phyloP scores from a whole-genome alignment of 192 early-diverging fungal genomes.

The Rhizoclosmatium globosum region DNA sequence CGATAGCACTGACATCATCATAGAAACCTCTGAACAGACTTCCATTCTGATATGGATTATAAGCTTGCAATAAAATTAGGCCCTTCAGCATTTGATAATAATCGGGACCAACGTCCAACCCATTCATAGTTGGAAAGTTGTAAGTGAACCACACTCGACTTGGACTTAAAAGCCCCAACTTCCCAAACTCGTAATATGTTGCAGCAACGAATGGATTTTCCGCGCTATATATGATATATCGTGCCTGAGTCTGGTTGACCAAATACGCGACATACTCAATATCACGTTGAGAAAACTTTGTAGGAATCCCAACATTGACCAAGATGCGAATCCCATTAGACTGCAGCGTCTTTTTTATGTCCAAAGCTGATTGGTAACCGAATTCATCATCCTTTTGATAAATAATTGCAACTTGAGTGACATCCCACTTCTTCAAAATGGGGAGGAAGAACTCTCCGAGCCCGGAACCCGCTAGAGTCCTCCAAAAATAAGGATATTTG shows the following conservation, averaged over 20 bases:
- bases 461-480: background rate
- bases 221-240: background rate
- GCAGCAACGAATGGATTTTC: background rate
- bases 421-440: background rate
- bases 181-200: background rate
- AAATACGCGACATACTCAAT: background rate
- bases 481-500: background rate
- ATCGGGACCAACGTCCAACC: background rate
- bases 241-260: background rate
- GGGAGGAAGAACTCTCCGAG: background rate
- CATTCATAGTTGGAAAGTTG: background rate
- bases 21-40: background rate
- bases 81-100: conserved; percentile 6
- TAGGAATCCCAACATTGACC: background rate
- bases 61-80: background rate
- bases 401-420: background rate
- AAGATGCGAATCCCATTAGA: background rate
- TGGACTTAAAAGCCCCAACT: background rate
- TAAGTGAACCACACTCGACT: background rate
- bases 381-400: conserved; percentile 8
- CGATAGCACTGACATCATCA: too few species aligned
- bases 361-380: background rate
- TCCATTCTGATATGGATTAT: background rate
- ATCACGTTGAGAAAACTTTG: background rate
- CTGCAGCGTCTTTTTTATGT: background rate